phyloP scores from a whole-genome alignment of 2,329 filamentous ascomycete species.

The Epichloe bromicola region DNA sequence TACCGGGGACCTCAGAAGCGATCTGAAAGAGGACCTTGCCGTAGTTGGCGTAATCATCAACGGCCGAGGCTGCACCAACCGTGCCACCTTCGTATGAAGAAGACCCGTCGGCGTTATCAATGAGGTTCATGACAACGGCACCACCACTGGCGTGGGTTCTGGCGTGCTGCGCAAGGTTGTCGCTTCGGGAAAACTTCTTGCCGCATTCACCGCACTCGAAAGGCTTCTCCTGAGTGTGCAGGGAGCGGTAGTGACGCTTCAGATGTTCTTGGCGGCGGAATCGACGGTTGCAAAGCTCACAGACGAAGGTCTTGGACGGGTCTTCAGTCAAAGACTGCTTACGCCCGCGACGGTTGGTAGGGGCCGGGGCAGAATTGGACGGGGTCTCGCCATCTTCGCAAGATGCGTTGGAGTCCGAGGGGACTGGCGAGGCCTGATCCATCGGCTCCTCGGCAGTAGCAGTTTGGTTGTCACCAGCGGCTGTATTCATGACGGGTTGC shows the following conservation, averaged over 20 bases:
- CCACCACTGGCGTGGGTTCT: constrained; percentile 75
- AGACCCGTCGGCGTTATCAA: constrained; percentile 53
- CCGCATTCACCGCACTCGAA: constrained; percentile 96
- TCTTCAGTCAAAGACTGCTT: constrained; percentile 98
- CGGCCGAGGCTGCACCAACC: constrained; percentile 27
- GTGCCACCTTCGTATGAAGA: constrained; percentile 28
- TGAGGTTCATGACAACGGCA: constrained; percentile 79
- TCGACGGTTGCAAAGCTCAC: constrained; percentile 87
- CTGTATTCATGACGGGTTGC: constrained; percentile 30
- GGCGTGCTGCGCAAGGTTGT: constrained; percentile 93
- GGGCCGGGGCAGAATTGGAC: constrained; percentile 33
- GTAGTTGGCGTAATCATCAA: constrained; percentile 53
- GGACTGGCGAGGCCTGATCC: constrained; percentile 22
- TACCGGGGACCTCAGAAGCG: constrained; percentile 59
- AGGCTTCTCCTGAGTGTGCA: constrained; percentile 97
- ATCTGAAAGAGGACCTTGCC: constrained; percentile 75
- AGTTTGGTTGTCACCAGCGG: constrained; percentile 21
- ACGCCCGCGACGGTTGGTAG: constrained; percentile 80
- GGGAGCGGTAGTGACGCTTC: constrained; percentile 95
- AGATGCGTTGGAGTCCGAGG: constrained; percentile 26
- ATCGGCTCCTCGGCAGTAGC: constrained; percentile 23
- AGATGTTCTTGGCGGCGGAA: constrained; percentile 98
- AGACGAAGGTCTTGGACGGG: constrained; percentile 96
- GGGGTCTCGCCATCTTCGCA: constrained; percentile 28
- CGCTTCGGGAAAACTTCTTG: constrained; percentile 97